A percentile compares a stretch with the other conserved stretches of the same genome.
These are phyloP conservation scores for Niebla homalea DNA, from an alignment of 495 filamentous ascomycete genomes.

Conservation along the genomic window DNA sequence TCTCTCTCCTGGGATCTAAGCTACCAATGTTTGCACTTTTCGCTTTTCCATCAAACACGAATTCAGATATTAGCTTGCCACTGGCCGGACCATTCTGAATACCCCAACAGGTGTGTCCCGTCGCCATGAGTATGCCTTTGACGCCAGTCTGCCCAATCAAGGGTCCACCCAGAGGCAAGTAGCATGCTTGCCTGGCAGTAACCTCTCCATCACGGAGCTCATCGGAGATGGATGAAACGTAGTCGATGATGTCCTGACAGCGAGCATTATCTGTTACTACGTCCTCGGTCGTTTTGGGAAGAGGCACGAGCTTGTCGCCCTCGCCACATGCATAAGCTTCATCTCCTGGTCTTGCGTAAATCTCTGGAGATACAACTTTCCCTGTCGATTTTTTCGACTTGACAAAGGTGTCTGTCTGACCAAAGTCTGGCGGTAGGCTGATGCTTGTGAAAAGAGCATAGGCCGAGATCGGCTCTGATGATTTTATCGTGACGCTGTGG, in stretches of 20 bases:
- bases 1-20: conserved; percentile 51
- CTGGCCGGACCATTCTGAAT: conserved; percentile 94
- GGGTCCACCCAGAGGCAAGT: conserved; percentile 73
- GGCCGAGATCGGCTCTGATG: conserved; percentile 59
- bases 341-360: conserved; percentile 78
- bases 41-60: conserved; percentile 67
- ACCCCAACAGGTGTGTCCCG: conserved; percentile 95
- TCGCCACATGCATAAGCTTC: conserved; percentile 93
- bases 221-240: conserved; percentile 65
- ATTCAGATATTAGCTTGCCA: conserved; percentile 75
- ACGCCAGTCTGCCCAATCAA: conserved; percentile 64
- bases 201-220: conserved; percentile 65
- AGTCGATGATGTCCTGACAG: conserved; percentile 80
- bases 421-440: conserved; percentile 47
- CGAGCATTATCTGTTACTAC: conserved; percentile 63
- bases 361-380: conserved; percentile 68
- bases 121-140: conserved; percentile 67
- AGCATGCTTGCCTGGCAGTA: conserved; percentile 79
- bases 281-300: conserved; percentile 63
- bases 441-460: conserved; percentile 91
- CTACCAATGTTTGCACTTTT: conserved; percentile 60
- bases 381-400: conserved; percentile 40
- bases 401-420: conserved; percentile 25
- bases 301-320: conserved; percentile 60
- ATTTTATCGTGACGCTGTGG: conserved; percentile 78